Evolutionary conservation across 345 rosid species (phyloP).

Genomic region (Eucalyptus viminalis): DNA sequence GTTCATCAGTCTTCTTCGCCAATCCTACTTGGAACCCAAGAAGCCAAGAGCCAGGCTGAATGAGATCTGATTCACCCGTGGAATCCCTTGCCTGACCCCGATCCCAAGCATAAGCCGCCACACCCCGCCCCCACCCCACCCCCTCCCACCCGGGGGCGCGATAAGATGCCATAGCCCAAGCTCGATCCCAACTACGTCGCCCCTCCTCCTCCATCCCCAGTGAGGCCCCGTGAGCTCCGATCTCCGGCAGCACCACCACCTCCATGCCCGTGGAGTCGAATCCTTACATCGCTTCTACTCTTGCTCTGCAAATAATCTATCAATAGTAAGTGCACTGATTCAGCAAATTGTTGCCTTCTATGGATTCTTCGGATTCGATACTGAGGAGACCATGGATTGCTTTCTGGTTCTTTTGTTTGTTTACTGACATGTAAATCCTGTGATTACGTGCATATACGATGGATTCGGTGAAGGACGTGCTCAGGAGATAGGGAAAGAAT

Average conservation of each 20-base stretch:
- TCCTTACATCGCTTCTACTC: slow-evolving; percentile 59
- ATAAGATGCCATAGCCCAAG: slow-evolving; percentile 86
- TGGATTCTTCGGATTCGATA: not conserved
- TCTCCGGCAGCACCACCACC: slow-evolving; percentile 39
- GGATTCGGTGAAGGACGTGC: slow-evolving; percentile 68
- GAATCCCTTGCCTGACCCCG: not conserved
- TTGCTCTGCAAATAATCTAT: slow-evolving; percentile 20
- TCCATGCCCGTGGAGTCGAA: slow-evolving; percentile 72
- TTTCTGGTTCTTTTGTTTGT: not conserved
- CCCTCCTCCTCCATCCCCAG: slow-evolving; percentile 26
- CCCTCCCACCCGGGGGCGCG: slow-evolving; percentile 20
- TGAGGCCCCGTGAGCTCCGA: slow-evolving; percentile 25
- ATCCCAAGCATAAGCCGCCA: not conserved
- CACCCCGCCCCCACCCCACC: no score
- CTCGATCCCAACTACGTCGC: slow-evolving; percentile 65
- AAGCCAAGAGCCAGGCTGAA: slow-evolving; percentile 12
- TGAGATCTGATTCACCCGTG: not conserved
- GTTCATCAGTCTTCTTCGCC: not conserved
- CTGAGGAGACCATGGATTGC: not conserved
- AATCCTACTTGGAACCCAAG: not conserved
- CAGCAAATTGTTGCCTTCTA: not conserved
- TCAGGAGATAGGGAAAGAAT: slow-evolving; percentile 76
- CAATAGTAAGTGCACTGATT: slow-evolving; percentile 25
- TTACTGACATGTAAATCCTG: not conserved
- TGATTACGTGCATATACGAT: slow-evolving; percentile 37